Base-by-base conservation (phyloP, 768 basidiomycete species). In the Mycena indigotica region DNA sequence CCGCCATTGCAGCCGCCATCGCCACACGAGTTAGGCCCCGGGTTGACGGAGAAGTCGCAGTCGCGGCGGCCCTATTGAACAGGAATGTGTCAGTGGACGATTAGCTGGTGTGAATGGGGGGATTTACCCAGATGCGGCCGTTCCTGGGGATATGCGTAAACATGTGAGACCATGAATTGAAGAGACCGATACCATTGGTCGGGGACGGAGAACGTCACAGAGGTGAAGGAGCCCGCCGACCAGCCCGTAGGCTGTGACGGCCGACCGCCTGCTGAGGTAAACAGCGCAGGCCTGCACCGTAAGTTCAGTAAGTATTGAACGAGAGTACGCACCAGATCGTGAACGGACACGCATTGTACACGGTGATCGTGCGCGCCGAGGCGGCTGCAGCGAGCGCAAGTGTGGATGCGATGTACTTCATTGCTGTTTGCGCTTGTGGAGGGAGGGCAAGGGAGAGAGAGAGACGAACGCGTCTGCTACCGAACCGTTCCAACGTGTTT, bases 1-100 rank as follows among this genome's bases (percentile, higher is more conserved):
- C 82, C 82, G 16, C 83, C 82, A 56, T 79, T 80, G 66, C 81
- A 83, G 28, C 80, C 80, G 10, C 82, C 82, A 38, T 75, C 74
- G 12, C 77, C 35, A 54, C 82, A 84, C 17, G 80, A 75, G 62
- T 73, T 80, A 3, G 72, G 73, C n/a, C 67, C 66, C 10, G 69
- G 71, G 58, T 73, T 70, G 57, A 46, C 64, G 40, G 69, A 70
- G 62, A 84, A 84, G 65, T 83, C 67, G 55, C 83, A 84, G 61
- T 80, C 59, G 21, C 79, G 75, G 28, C 80, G 78, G 57, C 66
- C 77, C 78, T 78, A 50, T n/a, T n/a, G n/a, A n/a, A n/a, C n/a
- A n/a, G n/a, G n/a, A n/a, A n/a, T n/a, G 46, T 8, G 55, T 41
- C 57, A 41, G 53, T 65, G 28, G 65, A 66, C 5, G 21, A 25